Base-by-base conservation (phyloP, 2,329 filamentous ascomycete genomes). In the Exophiala phaeomuriformis region DNA sequence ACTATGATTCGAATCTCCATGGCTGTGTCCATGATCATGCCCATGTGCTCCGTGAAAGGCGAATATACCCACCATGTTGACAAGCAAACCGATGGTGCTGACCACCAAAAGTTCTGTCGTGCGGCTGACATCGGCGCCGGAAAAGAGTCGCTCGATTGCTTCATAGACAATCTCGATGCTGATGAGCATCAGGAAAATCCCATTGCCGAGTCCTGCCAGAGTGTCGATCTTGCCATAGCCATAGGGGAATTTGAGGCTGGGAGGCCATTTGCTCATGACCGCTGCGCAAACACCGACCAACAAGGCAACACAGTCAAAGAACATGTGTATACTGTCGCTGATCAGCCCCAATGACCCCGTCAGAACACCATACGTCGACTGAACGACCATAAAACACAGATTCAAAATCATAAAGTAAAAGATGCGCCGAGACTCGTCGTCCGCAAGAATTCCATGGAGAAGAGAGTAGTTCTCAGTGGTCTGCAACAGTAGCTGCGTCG, bases 361-460 rank as follows among this genome's bases (percentile, higher is more conserved):
- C 7, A 93, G 73, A 64, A 93, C 94, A 46, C 93, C 93, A 66
- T 98, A 98, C 57, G 91, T 89, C 39, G 90, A 86, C 65, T 98
- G 93, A 1, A 98, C 82, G 33, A 87, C 74, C 93, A 98, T 98
- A 69, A 98, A 98, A 4, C 77, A 78, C 63, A 98, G 90, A 67
- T 98, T 98, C 51, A 98, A 79, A 87, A 78, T 80, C 82, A 95
- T 95, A 64, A 97, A 98, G 71, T 98, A 98, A 62, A 95, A 94
- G 59, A 98, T 97, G 42, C 91, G 82, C 54, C 93, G 81, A 10
- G 91, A 97, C 68, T 98, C 91, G 64, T 89, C 90, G 65, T 97
- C 91, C 9, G 84, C 82, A 64, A 98, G 72, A 54, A 98, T 89
- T 49, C 88, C 85, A 66, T 96, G 84, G 12, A 96, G 65, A 33